Evolutionary conservation across 768 basidiomycete species (phyloP).

Genomic region (Lyophyllum semitale): DNA sequence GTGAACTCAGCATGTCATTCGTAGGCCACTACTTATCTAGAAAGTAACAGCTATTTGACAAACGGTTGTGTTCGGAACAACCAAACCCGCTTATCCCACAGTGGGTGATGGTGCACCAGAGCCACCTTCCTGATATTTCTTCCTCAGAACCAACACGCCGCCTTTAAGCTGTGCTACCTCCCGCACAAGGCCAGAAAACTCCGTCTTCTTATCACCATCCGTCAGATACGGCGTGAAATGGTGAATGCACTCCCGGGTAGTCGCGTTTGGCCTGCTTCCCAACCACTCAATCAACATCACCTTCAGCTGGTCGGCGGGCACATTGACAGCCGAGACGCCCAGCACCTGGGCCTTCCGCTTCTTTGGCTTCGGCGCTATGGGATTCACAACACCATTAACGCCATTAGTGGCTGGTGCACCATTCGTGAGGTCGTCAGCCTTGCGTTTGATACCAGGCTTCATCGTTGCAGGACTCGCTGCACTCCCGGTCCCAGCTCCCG

Average conservation of each 20-base stretch:
- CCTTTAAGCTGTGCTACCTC: conserved; percentile 75
- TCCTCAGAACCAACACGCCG: conserved; percentile 61
- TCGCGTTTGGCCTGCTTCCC: conserved; percentile 64
- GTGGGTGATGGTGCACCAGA: conserved; percentile 37
- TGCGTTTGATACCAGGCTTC: conserved; percentile 42
- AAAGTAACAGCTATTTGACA: too few relatives aligned
- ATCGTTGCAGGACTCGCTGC: conserved; percentile 32
- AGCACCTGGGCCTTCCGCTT: conserved; percentile 59
- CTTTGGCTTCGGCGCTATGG: conserved; percentile 37
- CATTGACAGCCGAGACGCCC: conserved; percentile 31
- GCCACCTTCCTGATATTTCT: conserved; percentile 32
- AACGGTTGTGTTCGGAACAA: too few relatives aligned
- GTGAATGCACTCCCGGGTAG: conserved; percentile 78
- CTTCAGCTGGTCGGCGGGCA: conserved; percentile 61
- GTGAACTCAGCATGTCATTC: too few relatives aligned
- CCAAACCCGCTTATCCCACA: neutral
- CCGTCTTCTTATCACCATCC: conserved; percentile 66
- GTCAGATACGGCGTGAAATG: conserved; percentile 78
- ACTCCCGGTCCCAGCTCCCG: conserved; percentile 21
- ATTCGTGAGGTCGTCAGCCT: conserved; percentile 44
- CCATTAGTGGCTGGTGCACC: conserved; percentile 16
- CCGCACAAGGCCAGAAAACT: conserved; percentile 79
- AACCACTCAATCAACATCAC: conserved; percentile 77
- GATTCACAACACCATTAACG: conserved; percentile 11
- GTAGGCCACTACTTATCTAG: too few relatives aligned